These are phyloP conservation scores for Komagataella phaffii DNA, from an alignment of 805 yeast species.

Conservation along the genomic window DNA sequence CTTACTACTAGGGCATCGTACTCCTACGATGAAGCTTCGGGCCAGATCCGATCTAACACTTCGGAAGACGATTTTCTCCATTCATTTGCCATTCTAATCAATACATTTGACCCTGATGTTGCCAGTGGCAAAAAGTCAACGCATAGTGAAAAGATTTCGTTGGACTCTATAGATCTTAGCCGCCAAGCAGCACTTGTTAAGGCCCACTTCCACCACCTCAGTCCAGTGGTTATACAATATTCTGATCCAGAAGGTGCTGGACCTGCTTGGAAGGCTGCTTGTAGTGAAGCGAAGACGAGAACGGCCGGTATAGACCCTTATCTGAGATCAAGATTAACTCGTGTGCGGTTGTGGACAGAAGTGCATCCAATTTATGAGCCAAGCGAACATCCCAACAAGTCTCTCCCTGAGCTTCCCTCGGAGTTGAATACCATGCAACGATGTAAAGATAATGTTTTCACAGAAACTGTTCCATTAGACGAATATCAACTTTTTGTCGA, in stretches of 20 bases:
- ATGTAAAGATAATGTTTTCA: neutral
- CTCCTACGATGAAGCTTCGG: neutral
- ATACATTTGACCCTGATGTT: constrained; percentile 3
- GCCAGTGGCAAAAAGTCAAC: neutral
- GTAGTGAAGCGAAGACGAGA: neutral
- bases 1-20: neutral
- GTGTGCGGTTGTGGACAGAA: neutral
- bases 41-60: constrained; percentile 2
- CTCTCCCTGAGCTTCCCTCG: neutral
- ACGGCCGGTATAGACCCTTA: neutral
- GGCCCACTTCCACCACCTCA: constrained; percentile 12
- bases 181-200: neutral
- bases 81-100: constrained; percentile 10
- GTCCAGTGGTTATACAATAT: constrained; percentile 7
- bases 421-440: neutral
- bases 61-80: constrained; percentile 10
- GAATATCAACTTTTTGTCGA: constrained; percentile 8
- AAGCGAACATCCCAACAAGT: neutral
- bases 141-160: constrained; percentile 3
- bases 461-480: neutral
- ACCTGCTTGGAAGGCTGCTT: neutral
- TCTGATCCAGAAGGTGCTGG: neutral
- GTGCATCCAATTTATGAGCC: neutral
- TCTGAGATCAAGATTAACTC: neutral
- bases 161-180: neutral